Base-by-base conservation (phyloP, 1,284 basidiomycete genomes). In the Singerocomus inundabilis region DNA sequence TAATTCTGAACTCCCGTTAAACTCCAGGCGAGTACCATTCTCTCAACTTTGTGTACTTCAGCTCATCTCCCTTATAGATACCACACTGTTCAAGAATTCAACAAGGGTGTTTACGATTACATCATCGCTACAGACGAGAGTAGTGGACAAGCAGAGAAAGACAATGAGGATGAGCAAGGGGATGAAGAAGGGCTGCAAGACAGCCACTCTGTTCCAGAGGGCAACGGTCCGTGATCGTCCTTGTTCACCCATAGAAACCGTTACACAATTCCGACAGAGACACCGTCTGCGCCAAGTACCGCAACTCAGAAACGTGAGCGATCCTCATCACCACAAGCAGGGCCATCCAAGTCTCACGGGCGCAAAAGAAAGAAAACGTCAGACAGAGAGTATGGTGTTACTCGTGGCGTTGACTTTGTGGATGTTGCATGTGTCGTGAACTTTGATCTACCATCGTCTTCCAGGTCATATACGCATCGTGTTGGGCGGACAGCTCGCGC, bases 21-120 rank as follows among this genome's bases (percentile, higher is more conserved):
- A 98, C 63, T 96, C 93, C 24, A 80, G 94, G 83, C 83, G 53
- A 31, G 69, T 31, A 34, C 15, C 2, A 7, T 9, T 39, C 26
- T 30, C 5, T 13, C 0, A 0, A 26, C 15, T 46, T 28, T 33
- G 6, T 36, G 4, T 18, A 42, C 16, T n/a, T 35, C 45, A 5
- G 31, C 37, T 60, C 40, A 57, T 43, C 34, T 31, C 33, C 25
- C 12, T 6, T 12, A 13, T 34, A 92, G 91, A 68, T 98, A 96
- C 65, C 97, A 99, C 66, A 90, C 91, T 6, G 96, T 99, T 3
- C 94, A 99, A 63, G 96, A 98, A 71, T 99, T 99, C 68, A 98
- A 99, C 72, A 93, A 94, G 62, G 97, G 97, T 7, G 92, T 96
- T 11, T 99, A 98, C 65, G 94, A 99, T 66, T 98, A 98, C 66